These are phyloP conservation scores for Volutella citrinella DNA, from an alignment of 2,329 filamentous ascomycete genomes.

Conservation along the genomic window DNA sequence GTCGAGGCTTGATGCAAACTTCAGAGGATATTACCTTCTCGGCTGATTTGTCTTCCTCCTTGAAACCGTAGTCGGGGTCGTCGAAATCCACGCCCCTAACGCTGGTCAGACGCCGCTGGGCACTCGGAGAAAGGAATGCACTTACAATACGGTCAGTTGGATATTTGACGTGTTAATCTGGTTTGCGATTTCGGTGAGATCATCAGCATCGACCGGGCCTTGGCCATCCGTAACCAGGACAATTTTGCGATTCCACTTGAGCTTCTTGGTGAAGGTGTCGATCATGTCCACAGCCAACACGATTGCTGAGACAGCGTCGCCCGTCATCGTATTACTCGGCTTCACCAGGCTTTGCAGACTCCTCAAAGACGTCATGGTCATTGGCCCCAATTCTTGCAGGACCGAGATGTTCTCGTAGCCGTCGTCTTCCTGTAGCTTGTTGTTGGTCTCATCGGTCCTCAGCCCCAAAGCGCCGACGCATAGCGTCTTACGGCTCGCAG, in stretches of 20 bases:
- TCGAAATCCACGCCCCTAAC: slow-evolving; percentile 87
- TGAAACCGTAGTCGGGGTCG: slow-evolving; percentile 82
- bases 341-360: slow-evolving; percentile 61
- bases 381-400: slow-evolving; percentile 62
- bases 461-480: slow-evolving; percentile 79
- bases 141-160: slow-evolving; percentile 74
- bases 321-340: slow-evolving; percentile 64
- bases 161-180: slow-evolving; percentile 77
- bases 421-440: slow-evolving; percentile 64
- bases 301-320: slow-evolving; percentile 85
- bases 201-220: slow-evolving; percentile 69
- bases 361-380: slow-evolving; percentile 66
- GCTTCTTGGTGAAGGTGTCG: slow-evolving; percentile 69
- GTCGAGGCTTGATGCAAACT: too few species aligned
- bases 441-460: slow-evolving; percentile 73
- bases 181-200: slow-evolving; percentile 63
- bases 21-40: slow-evolving; percentile 68
- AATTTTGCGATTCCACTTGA: slow-evolving; percentile 79
- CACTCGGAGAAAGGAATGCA: slow-evolving; percentile 18
- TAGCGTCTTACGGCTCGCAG: slow-evolving; percentile 64
- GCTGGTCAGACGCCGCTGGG: slow-evolving; percentile 14
- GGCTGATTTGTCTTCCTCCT: slow-evolving; percentile 79
- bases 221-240: slow-evolving; percentile 82
- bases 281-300: slow-evolving; percentile 89
- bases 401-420: slow-evolving; percentile 81